Evolutionary conservation across 2,329 filamentous ascomycete species (phyloP).

Genomic region (Aspergillus candidus): DNA sequence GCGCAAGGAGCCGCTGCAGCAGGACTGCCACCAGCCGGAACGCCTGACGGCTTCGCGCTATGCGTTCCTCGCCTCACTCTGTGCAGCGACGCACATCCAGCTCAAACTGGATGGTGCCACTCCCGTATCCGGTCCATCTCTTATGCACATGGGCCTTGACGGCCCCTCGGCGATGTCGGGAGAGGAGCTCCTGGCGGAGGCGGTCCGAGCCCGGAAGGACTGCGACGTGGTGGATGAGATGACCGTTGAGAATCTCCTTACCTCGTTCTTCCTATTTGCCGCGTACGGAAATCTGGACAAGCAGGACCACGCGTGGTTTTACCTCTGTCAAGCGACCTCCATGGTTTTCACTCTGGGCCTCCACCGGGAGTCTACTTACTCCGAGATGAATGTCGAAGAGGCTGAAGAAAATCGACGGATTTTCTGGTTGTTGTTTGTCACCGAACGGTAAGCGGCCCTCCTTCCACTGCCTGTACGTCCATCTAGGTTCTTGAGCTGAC

Average conservation of each 20-base stretch:
- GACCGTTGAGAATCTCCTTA: constrained; percentile 46
- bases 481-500: background rate
- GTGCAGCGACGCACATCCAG: constrained; percentile 42
- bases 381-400: constrained; percentile 45
- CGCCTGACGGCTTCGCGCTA: constrained; percentile 34
- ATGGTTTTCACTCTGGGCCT: constrained; percentile 45
- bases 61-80: constrained; percentile 37
- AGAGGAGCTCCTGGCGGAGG: constrained; percentile 61
- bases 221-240: constrained; percentile 38
- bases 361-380: constrained; percentile 47
- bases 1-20: constrained; percentile 28
- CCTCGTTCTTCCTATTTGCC: constrained; percentile 74
- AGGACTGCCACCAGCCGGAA: constrained; percentile 49
- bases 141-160: constrained; percentile 46
- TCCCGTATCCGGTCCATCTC: constrained; percentile 17
- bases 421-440: constrained; percentile 67
- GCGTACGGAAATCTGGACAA: constrained; percentile 65
- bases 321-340: constrained; percentile 70
- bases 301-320: constrained; percentile 73
- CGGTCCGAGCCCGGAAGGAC: constrained; percentile 41
- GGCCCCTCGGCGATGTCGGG: constrained; percentile 56
- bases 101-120: constrained; percentile 33
- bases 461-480: background rate
- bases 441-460: constrained; percentile 53
- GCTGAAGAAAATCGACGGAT: constrained; percentile 59